phyloP scores from a whole-genome alignment of 306 rosid species.

The Cucurbita maxima region DNA sequence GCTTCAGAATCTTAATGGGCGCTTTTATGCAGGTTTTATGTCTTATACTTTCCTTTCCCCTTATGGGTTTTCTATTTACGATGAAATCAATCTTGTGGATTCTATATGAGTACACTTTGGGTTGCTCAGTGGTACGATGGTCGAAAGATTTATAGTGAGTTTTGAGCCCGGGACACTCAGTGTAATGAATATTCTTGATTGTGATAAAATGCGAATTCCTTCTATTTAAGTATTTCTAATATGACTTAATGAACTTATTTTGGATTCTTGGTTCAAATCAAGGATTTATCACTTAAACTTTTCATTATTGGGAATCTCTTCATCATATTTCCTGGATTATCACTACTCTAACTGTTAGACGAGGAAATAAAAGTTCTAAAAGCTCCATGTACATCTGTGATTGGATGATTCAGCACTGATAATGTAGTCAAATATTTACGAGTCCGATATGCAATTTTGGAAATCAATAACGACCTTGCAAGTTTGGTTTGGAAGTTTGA shows the following conservation, averaged over 20 bases:
- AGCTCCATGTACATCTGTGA: background rate
- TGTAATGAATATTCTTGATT: background rate
- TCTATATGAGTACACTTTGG: background rate
- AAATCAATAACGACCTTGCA: background rate
- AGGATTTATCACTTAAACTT: background rate
- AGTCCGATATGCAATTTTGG: background rate
- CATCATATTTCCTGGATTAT: background rate
- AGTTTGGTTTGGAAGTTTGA: background rate
- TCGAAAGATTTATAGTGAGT: too few species aligned
- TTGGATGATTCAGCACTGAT: background rate
- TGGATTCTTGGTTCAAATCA: background rate
- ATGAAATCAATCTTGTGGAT: background rate
- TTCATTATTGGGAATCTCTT: background rate
- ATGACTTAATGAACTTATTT: background rate
- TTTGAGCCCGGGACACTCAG: background rate
- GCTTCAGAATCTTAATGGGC: conserved; percentile 70
- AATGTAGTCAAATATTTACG: background rate
- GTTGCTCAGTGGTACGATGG: too few species aligned
- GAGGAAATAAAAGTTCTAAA: background rate
- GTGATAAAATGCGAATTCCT: background rate
- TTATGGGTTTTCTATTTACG: background rate
- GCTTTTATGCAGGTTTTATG: conserved; percentile 71
- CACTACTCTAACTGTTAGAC: background rate
- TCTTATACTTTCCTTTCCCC: background rate
- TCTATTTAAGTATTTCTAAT: background rate